Conservation (phyloP, 2,329 filamentous ascomycete genomes). For the Aspergillus arachidicola region DNA sequence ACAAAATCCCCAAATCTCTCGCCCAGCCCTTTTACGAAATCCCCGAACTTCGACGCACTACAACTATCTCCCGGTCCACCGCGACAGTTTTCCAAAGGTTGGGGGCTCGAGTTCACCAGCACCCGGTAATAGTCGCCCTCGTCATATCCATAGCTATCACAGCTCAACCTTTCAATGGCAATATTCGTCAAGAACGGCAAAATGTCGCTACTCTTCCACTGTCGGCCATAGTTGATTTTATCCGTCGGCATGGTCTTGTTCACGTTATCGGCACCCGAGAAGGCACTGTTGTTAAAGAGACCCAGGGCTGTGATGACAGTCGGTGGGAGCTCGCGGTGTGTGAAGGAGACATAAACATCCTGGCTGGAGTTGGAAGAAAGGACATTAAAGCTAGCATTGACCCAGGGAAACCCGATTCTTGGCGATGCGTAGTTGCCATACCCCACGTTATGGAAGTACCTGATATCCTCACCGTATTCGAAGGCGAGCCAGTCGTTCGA, state of each 20-base stretch:
- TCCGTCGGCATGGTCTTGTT: slow-evolving; percentile 68
- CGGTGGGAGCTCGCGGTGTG: slow-evolving; percentile 68
- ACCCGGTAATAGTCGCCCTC: slow-evolving; percentile 57
- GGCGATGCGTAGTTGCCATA: slow-evolving; percentile 63
- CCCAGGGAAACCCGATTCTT: slow-evolving; percentile 66
- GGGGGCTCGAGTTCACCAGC: slow-evolving; percentile 54
- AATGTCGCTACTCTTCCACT: slow-evolving; percentile 65
- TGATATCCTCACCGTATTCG: slow-evolving; percentile 66
- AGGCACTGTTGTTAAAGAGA: slow-evolving; percentile 68
- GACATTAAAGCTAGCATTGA: slow-evolving; percentile 60
- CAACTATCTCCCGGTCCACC: slow-evolving; percentile 57
- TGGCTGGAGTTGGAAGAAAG: slow-evolving; percentile 54
- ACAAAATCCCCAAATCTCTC: slow-evolving; percentile 23
- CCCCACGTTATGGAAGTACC: slow-evolving; percentile 67
- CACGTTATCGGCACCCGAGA: slow-evolving; percentile 54
- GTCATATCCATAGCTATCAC: slow-evolving; percentile 59
- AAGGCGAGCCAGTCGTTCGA: slow-evolving; percentile 67
- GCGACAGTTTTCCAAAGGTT: slow-evolving; percentile 51
- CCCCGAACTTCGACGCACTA: slow-evolving; percentile 44
- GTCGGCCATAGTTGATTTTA: slow-evolving; percentile 63
- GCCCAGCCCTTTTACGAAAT: slow-evolving; percentile 47
- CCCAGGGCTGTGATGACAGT: slow-evolving; percentile 68
- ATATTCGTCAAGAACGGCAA: slow-evolving; percentile 69
- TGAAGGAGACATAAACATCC: slow-evolving; percentile 69
- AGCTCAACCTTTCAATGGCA: slow-evolving; percentile 67